phyloP scores from a whole-genome alignment of 352 stramenopile species.

The Phytophthora cajani region DNA sequence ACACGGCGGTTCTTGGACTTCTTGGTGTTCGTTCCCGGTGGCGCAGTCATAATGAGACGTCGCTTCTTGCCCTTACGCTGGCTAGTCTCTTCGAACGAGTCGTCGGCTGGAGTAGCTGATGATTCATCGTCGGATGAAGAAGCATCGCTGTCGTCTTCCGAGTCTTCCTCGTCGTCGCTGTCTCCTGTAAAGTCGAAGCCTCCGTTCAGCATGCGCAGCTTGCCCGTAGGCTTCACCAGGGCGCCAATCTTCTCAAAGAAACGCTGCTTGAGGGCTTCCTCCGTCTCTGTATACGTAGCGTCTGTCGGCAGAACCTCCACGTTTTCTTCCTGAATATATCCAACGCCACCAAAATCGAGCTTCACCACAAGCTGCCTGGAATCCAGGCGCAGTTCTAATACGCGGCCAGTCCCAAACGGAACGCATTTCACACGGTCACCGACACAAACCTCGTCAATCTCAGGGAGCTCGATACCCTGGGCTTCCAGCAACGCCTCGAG shows the following conservation, averaged over 20 bases:
- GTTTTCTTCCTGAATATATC: slow-evolving; percentile 65
- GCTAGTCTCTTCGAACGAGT: slow-evolving; percentile 17
- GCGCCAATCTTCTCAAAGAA: slow-evolving; percentile 80
- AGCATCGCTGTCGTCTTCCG: slow-evolving; percentile 38
- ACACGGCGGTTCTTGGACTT: slow-evolving; percentile 56
- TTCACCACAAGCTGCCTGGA: slow-evolving; percentile 54
- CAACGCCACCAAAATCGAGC: slow-evolving; percentile 48
- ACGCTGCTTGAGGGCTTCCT: slow-evolving; percentile 62
- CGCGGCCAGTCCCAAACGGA: slow-evolving; percentile 51
- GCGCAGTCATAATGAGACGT: slow-evolving; percentile 62
- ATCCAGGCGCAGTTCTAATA: slow-evolving; percentile 49
- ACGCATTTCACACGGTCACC: slow-evolving; percentile 59
- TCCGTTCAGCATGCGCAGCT: slow-evolving; percentile 43
- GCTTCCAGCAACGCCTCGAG: slow-evolving; percentile 58
- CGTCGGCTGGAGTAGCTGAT: slow-evolving; percentile 26
- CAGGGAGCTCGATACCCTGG: slow-evolving; percentile 50
- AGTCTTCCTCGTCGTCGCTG: slow-evolving; percentile 46
- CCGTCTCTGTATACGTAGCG: slow-evolving; percentile 56
- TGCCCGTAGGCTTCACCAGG: slow-evolving; percentile 60
- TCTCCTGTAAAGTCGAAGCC: slow-evolving; percentile 22
- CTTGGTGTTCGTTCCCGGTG: slow-evolving; percentile 41
- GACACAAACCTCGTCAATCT: slow-evolving; percentile 70
- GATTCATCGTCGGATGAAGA: slow-evolving; percentile 42
- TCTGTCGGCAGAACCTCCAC: slow-evolving; percentile 63
- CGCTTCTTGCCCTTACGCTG: slow-evolving; percentile 59